Evolutionary conservation across 75 land plant genomes (phyloP).

Genomic region (Picea sitchensis): DNA sequence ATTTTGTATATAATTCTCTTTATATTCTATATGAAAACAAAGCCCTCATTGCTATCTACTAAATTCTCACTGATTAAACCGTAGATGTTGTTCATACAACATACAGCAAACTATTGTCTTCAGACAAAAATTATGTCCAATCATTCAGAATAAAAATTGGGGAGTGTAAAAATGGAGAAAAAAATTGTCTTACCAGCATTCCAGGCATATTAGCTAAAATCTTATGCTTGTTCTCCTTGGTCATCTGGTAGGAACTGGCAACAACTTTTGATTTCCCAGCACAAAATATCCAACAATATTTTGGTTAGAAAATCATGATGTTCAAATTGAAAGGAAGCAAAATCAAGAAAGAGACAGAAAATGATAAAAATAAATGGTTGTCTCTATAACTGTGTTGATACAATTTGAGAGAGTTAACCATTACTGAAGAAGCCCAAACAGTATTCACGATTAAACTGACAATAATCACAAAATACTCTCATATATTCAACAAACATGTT

Average conservation of each 20-base stretch:
- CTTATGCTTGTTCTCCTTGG: neutral
- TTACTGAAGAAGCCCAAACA: neutral
- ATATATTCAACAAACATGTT: too few species aligned
- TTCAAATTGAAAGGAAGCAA: neutral
- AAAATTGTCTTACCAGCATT: conserved; percentile 2
- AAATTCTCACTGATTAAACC: neutral
- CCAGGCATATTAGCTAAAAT: conserved; percentile 2
- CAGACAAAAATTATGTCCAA: neutral
- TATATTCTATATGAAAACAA: neutral
- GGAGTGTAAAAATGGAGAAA: too few species aligned
- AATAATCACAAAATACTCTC: neutral
- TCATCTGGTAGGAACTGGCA: neutral
- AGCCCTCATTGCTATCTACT: neutral
- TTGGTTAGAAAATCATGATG: conserved; percentile 2
- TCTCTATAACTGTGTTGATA: neutral
- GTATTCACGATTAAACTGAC: neutral
- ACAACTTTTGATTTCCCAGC: neutral
- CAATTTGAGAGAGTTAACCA: neutral
- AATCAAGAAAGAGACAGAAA: neutral
- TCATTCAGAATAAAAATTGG: neutral
- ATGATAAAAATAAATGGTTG: neutral
- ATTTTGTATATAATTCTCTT: neutral
- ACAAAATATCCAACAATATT: neutral
- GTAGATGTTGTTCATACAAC: neutral
- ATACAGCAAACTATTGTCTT: neutral